phyloP scores from a whole-genome alignment of 805 yeast genomes.

The Myxozyma mucilagina region DNA sequence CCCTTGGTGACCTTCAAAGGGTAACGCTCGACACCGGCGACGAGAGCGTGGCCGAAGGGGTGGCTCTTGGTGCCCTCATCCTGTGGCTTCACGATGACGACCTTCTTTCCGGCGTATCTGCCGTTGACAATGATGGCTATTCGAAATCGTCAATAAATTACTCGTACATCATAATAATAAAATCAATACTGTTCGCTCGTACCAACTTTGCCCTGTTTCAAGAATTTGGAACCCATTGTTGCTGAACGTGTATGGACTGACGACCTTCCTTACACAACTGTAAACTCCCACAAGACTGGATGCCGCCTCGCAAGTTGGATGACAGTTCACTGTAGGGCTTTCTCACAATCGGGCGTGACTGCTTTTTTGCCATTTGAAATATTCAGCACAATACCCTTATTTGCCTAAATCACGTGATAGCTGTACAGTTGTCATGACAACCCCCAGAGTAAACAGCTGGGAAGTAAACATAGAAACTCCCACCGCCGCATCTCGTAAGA shows the following conservation, averaged over 20 bases:
- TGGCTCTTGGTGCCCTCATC: slow-evolving; percentile 99
- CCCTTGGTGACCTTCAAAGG: slow-evolving; percentile 95
- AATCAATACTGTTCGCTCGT: slow-evolving; percentile 48
- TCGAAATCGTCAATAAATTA: not conserved
- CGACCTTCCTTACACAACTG: slow-evolving; percentile 8
- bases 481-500: not conserved
- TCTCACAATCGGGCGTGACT: slow-evolving; percentile 11
- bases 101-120: slow-evolving; percentile 99
- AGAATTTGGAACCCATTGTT: slow-evolving; percentile 67
- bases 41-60: slow-evolving; percentile 99
- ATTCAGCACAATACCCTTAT: not conserved
- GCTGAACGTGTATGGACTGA: not conserved
- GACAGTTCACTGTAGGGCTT: not conserved
- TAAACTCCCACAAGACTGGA: not conserved
- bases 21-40: slow-evolving; percentile 98
- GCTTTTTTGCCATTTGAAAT: not conserved
- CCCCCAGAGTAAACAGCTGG: not conserved
- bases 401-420: not conserved
- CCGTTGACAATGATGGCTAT: slow-evolving; percentile 98
- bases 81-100: slow-evolving; percentile 96
- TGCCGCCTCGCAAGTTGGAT: not conserved
- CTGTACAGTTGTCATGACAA: not conserved
- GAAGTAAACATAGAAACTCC: not conserved
- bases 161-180: not conserved
- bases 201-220: slow-evolving; percentile 99